Base-by-base conservation (phyloP, 495 filamentous ascomycete species). In the Annulohypoxylon nitens region DNA sequence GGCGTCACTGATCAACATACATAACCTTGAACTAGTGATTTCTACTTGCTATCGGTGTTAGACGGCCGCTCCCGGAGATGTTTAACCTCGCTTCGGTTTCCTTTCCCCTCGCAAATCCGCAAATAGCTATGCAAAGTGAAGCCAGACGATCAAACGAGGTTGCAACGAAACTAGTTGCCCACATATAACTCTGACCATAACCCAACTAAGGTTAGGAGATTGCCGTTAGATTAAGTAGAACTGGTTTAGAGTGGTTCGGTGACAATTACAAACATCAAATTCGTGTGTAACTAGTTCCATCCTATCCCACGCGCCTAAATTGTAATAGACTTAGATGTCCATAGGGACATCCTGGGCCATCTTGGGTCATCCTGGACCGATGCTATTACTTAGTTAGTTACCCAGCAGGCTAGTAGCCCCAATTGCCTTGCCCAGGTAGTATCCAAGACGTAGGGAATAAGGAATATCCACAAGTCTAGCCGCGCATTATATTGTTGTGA, bases 1-100 rank as follows among this genome's bases (percentile, higher is more conserved):
- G 53, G 70, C 72, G 67, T 70, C 72, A 70, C 67, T 64, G 67
- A 75, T 70, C 72, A 64, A 54, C 72, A 41, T 11, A 67, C 30
- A 30, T 30, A 30, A 6, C 20, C 20, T 23, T 23, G 20, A 23
- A 74, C 66, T 61, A 61, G 62, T 43, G 63, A 58, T 58, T 51
- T 41, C 25, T 68, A 59, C 51, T 58, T 34, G 30, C 37, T 54
- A 51, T 57, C 34, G 30, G 33, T 20, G 45, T 60, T 60, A 14
- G 20, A 43, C 37, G 57, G 57, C 37, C 57, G 36, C 5, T 45
- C 36, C 57, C 37, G 57, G 57, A 36, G 36, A 3, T 41, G 39
- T 12, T 26, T 12, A 34, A 43, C 34, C 39, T 60, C 37, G 8
- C 3, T 37, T 39, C 6, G 12, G 6, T 16, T 18, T 39, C n/a